phyloP scores from a whole-genome alignment of 148 eudicot genomes.

The Rhododendron mucronatum region DNA sequence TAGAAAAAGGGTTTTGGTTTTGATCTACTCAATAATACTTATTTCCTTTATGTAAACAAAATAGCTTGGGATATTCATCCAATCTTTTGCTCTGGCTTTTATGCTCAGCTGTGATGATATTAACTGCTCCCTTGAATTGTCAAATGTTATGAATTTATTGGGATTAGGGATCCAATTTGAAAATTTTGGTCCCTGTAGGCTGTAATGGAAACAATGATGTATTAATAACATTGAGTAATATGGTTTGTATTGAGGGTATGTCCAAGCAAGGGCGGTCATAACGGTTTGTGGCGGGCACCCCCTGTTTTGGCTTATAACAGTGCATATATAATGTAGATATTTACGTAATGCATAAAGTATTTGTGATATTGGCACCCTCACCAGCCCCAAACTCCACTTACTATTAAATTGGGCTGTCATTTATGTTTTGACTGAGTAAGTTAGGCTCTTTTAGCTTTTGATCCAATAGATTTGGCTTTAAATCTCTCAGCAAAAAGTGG shows the following conservation, averaged over 20 bases:
- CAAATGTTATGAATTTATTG: not conserved
- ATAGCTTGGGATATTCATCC: not conserved
- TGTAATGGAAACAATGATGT: not conserved
- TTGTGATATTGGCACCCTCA: not conserved
- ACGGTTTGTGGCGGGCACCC: not conserved
- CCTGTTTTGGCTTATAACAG: no score
- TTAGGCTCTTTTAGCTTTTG: not conserved
- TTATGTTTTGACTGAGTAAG: not conserved
- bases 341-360: no score
- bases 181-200: not conserved
- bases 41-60: not conserved
- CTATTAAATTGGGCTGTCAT: not conserved
- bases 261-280: not conserved
- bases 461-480: not conserved
- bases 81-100: not conserved
- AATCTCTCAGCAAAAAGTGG: not conserved
- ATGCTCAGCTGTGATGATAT: not conserved
- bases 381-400: not conserved
- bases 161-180: not conserved
- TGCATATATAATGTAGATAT: no score
- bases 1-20: not conserved
- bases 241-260: not conserved
- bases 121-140: not conserved
- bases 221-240: not conserved
- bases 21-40: not conserved